Evolutionary conservation across 129 eudicot species (phyloP).

Genomic region (Arctium minus): DNA sequence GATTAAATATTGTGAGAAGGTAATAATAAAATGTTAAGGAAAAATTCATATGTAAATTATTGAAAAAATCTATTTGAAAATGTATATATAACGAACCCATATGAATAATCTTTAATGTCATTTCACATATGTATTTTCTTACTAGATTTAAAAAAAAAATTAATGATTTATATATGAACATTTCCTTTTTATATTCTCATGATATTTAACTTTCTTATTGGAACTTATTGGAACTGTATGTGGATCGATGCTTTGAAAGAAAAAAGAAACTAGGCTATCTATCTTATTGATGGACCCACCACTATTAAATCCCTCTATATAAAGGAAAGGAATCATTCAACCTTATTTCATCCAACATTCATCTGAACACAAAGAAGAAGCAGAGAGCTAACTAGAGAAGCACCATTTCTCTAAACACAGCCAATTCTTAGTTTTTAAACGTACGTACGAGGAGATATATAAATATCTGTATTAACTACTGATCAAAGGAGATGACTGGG

Average conservation of each 20-base stretch:
- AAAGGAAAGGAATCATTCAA: slow-evolving; percentile 7
- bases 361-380: background rate
- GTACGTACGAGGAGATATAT: background rate
- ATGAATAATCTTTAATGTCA: too few species aligned
- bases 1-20: too few species aligned
- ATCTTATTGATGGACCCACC: slow-evolving; percentile 18
- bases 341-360: slow-evolving; percentile 14
- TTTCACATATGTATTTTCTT: too few species aligned
- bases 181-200: too few species aligned
- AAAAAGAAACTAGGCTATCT: background rate
- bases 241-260: background rate
- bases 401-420: background rate
- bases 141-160: too few species aligned
- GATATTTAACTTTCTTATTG: too few species aligned
- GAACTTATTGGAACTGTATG: too few species aligned
- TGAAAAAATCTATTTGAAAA: too few species aligned
- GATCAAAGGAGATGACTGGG: slow-evolving; percentile 24
- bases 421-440: background rate
- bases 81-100: too few species aligned
- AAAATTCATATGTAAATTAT: too few species aligned
- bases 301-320: slow-evolving; percentile 29
- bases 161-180: too few species aligned
- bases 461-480: background rate
- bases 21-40: too few species aligned
- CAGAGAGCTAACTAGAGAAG: slow-evolving; percentile 10